phyloP scores from a whole-genome alignment of 176 grass and related monocot genomes.

The Bothriochloa decipiens region DNA sequence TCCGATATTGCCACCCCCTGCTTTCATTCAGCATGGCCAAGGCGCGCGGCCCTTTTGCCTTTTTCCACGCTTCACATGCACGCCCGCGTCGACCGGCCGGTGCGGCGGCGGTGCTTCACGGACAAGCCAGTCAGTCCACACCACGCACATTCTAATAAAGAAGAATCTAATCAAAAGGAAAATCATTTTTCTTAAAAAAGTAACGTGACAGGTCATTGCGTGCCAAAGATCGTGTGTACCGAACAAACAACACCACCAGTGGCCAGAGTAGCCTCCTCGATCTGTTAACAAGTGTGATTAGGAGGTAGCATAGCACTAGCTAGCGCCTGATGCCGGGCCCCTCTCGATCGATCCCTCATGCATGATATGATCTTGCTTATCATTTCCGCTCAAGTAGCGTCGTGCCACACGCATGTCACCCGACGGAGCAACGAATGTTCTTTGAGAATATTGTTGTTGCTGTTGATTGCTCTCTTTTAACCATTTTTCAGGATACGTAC shows the following conservation, averaged over 20 bases:
- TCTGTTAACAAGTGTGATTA: background rate
- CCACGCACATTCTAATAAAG: slow-evolving; percentile 3
- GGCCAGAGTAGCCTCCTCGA: background rate
- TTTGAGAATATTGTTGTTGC: background rate
- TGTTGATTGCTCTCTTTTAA: background rate
- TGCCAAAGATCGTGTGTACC: slow-evolving; percentile 9
- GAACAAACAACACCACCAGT: background rate
- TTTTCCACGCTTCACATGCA: slow-evolving; percentile 16
- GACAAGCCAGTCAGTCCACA: background rate
- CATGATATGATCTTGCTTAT: slow-evolving; percentile 30
- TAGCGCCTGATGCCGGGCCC: background rate
- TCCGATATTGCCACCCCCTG: background rate
- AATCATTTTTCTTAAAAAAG: too few species aligned
- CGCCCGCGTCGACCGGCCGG: background rate
- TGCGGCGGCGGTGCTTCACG: background rate
- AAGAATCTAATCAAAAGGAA: background rate
- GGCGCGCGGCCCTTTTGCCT: background rate
- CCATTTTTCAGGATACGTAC: background rate
- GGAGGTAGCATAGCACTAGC: background rate
- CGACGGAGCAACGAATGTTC: slow-evolving; percentile 35
- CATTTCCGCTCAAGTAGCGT: background rate
- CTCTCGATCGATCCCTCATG: too few species aligned
- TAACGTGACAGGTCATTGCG: slow-evolving; percentile 2
- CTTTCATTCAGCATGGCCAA: background rate
- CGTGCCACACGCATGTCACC: background rate